Evolutionary conservation across 805 yeast genomes (phyloP).

Genomic region (Wickerhamiella parazyma): DNA sequence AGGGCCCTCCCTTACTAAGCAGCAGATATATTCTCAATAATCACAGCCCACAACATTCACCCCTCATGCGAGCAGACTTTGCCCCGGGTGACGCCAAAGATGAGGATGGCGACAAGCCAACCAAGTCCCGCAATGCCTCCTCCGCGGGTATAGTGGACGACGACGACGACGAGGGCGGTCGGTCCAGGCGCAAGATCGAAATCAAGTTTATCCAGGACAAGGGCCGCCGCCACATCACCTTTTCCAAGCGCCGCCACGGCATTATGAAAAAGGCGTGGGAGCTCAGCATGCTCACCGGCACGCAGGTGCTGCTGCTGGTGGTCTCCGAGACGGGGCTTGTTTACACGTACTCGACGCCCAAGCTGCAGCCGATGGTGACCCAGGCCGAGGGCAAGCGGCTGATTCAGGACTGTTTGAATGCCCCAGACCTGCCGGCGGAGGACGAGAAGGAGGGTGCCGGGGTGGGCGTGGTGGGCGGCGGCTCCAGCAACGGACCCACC

Average conservation of each 20-base stretch:
- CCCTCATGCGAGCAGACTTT: neutral
- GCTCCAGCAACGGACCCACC: neutral
- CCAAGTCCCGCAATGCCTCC: neutral
- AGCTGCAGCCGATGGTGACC: constrained; percentile 93
- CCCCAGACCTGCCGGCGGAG: constrained; percentile 67
- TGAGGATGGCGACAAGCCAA: neutral
- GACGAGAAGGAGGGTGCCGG: constrained; percentile 8
- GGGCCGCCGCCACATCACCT: constrained; percentile 94
- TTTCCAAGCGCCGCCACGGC: constrained; percentile 96
- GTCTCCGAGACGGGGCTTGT: constrained; percentile 98
- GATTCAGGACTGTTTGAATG: constrained; percentile 92
- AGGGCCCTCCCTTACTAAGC: no score
- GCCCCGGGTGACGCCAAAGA: neutral
- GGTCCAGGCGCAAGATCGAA: constrained; percentile 81
- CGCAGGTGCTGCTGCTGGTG: constrained; percentile 86
- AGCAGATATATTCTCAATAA: no score
- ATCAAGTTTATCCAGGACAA: constrained; percentile 95
- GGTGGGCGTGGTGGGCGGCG: constrained; percentile 33
- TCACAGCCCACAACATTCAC: neutral
- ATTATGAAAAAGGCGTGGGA: constrained; percentile 99
- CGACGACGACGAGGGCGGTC: constrained; percentile 27
- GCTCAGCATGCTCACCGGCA: constrained; percentile 88
- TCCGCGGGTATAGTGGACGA: constrained; percentile 19
- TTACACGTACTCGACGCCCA: constrained; percentile 97
- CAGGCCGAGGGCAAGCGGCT: constrained; percentile 94